These are phyloP conservation scores for Pythium grandisporangium DNA, from an alignment of 352 stramenopile genomes.

Conservation along the genomic window DNA sequence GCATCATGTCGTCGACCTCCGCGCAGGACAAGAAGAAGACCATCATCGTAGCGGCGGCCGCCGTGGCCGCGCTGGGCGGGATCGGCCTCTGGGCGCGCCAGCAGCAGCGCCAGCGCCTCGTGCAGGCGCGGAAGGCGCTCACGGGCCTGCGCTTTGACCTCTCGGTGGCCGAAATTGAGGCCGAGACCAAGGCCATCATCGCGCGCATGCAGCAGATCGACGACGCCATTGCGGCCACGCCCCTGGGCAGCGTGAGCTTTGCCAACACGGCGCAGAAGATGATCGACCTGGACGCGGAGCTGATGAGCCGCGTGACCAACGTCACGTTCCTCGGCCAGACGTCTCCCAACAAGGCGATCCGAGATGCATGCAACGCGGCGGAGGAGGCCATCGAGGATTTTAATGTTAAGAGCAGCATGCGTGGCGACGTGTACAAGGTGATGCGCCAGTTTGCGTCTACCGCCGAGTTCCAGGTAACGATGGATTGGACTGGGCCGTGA, in stretches of 20 bases:
- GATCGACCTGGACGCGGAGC: conserved; percentile 77
- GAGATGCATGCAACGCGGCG: conserved; percentile 74
- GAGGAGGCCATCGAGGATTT: conserved; percentile 75
- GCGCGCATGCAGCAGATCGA: conserved; percentile 59
- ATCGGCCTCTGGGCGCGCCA: conserved; percentile 35
- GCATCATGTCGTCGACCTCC: not conserved
- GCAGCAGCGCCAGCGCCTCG: conserved; percentile 34
- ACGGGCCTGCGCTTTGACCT: conserved; percentile 68
- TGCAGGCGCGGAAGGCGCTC: conserved; percentile 35
- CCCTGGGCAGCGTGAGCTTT: conserved; percentile 34
- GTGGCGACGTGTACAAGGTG: conserved; percentile 76
- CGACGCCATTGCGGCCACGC: conserved; percentile 50
- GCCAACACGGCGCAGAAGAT: conserved; percentile 68
- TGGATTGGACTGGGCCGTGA: too few species aligned
- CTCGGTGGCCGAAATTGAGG: conserved; percentile 63
- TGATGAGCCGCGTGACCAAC: conserved; percentile 73
- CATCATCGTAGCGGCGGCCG: conserved; percentile 38
- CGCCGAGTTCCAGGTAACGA: conserved; percentile 27
- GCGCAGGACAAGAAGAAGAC: conserved; percentile 52
- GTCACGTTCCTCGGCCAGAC: conserved; percentile 84
- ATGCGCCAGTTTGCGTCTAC: conserved; percentile 46
- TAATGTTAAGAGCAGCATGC: conserved; percentile 71
- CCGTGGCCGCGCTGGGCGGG: conserved; percentile 31
- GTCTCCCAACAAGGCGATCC: conserved; percentile 44
- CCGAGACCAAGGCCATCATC: conserved; percentile 52